Percentiles rank a stretch among this genome's conserved stretches.
Conservation (phyloP, 768 basidiomycete species). For the Pleurotus salmoneostramineus region DNA sequence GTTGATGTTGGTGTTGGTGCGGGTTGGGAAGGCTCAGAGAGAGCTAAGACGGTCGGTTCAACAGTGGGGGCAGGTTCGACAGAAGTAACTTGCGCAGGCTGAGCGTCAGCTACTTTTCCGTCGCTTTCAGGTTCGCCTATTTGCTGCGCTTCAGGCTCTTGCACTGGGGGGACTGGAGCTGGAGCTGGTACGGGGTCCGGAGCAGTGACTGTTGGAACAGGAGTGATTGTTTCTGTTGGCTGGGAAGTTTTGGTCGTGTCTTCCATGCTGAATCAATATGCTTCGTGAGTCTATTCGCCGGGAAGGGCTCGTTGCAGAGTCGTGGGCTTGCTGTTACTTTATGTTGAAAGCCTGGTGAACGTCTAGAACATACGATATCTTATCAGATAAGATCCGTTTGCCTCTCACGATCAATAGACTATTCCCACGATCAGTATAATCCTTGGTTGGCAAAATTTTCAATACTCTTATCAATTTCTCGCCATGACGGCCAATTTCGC, state of each 20-base stretch:
- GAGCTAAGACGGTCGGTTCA: slow-evolving; percentile 8
- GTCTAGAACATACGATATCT: not conserved
- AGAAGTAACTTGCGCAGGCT: not conserved
- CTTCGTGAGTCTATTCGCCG: not conserved
- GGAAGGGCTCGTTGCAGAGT: not conserved
- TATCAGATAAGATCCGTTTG: not conserved
- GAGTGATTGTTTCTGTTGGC: not conserved
- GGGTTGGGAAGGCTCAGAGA: slow-evolving; percentile 4
- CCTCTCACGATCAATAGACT: not conserved
- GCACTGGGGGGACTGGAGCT: not conserved
- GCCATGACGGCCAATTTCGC: slow-evolving; percentile 32
- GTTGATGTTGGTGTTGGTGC: slow-evolving; percentile 10
- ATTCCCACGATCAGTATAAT: not conserved
- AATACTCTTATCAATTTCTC: not conserved
- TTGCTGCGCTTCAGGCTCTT: not conserved
- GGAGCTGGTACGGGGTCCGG: not conserved
- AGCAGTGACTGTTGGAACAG: not conserved
- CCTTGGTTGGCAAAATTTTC: not conserved
- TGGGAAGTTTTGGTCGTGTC: not conserved
- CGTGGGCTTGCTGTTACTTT: not conserved
- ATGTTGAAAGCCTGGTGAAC: not conserved
- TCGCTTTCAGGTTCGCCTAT: not conserved
- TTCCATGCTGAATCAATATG: not conserved
- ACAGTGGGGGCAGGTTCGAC: not conserved
- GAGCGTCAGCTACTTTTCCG: not conserved